Evolutionary conservation across 2,329 filamentous ascomycete species (phyloP).

Genomic region (Colletotrichum paranaense): DNA sequence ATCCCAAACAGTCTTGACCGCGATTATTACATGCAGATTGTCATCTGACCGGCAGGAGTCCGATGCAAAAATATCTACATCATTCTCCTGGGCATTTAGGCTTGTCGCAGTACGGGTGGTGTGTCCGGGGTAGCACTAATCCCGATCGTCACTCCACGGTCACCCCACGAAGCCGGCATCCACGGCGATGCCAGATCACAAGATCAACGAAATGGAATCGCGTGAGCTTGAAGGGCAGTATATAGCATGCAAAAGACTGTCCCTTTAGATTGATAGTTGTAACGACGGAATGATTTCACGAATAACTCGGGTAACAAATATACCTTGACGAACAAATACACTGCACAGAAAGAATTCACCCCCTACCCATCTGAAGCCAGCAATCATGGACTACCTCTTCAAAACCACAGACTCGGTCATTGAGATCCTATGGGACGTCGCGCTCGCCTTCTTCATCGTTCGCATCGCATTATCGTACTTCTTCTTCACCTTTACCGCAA

Average conservation of each 20-base stretch:
- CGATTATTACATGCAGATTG: neutral
- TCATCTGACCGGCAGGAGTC: neutral
- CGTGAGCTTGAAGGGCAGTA: slow-evolving; percentile 1
- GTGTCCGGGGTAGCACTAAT: neutral
- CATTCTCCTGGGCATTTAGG: neutral
- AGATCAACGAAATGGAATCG: slow-evolving; percentile 4
- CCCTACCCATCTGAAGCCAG: neutral
- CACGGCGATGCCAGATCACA: neutral
- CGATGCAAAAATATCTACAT: neutral
- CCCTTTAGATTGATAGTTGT: too few relatives aligned
- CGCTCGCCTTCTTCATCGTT: slow-evolving; percentile 48
- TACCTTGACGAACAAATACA: neutral
- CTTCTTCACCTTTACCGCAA: slow-evolving; percentile 40
- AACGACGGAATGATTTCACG: neutral
- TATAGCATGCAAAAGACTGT: neutral
- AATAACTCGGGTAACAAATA: neutral
- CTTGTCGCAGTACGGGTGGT: neutral
- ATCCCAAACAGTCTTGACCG: neutral
- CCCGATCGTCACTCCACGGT: slow-evolving; percentile 22
- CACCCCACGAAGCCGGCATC: slow-evolving; percentile 23
- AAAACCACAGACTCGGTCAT: slow-evolving; percentile 48
- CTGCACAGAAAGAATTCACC: neutral
- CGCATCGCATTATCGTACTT: slow-evolving; percentile 47
- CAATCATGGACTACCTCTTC: slow-evolving; percentile 39
- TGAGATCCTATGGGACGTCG: slow-evolving; percentile 51